phyloP scores from a whole-genome alignment of 805 yeast species.

The Candida hungchunana region DNA sequence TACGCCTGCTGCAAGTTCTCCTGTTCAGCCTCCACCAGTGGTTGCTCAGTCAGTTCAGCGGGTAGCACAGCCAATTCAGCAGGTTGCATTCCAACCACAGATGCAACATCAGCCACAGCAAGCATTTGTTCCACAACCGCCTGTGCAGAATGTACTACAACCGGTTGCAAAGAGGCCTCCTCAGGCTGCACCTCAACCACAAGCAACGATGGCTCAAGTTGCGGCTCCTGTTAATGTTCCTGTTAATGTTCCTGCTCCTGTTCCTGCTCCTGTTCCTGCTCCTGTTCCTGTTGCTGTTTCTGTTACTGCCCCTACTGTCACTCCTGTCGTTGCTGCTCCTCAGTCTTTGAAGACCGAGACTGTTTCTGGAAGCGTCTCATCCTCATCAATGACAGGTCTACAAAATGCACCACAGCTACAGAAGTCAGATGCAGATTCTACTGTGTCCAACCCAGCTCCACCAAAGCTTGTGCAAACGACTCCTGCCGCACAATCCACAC shows the following conservation, averaged over 20 bases:
- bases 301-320: no score
- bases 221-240: no score
- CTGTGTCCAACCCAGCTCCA: not conserved
- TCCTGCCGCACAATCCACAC: conserved; percentile 7
- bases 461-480: not conserved
- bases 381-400: not conserved
- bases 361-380: no score
- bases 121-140: not conserved
- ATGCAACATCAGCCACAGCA: conserved; percentile 3
- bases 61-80: no score
- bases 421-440: conserved; percentile 1
- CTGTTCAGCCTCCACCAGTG: not conserved
- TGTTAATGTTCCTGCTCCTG: no score
- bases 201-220: no score
- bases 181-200: conserved; percentile 1
- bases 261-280: no score
- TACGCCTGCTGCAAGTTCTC: conserved; percentile 12
- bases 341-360: not conserved
- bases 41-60: not conserved
- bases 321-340: not conserved
- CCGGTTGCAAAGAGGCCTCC: conserved; percentile 3
- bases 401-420: conserved; percentile 7
- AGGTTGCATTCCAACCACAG: no score
- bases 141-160: conserved; percentile 1
- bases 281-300: no score